Conservation (phyloP, 2,329 filamentous ascomycete genomes). For the Orbilia brochopaga region DNA sequence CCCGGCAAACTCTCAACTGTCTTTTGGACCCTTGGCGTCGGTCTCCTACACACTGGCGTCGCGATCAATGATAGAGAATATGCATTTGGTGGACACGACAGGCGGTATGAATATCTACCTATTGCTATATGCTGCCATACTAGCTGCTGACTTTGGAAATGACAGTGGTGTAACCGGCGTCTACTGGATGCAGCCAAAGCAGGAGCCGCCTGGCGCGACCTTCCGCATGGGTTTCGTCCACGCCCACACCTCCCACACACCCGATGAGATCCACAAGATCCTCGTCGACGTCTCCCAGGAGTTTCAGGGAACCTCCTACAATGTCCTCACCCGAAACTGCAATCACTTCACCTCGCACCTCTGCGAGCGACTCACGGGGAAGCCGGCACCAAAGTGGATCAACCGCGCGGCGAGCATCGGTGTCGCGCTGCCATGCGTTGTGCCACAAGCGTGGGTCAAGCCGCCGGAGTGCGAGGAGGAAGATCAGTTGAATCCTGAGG, state of each 20-base stretch:
- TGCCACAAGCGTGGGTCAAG: conserved; percentile 80
- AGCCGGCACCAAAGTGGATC: conserved; percentile 74
- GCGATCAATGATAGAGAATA: conserved; percentile 82
- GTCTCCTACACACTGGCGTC: conserved; percentile 80
- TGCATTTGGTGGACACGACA: conserved; percentile 81
- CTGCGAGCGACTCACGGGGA: conserved; percentile 73
- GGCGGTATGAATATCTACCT: conserved; percentile 57
- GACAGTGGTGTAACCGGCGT: conserved; percentile 71
- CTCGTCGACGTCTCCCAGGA: conserved; percentile 72
- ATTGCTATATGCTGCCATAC: background rate
- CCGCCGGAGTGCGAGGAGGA: conserved; percentile 72
- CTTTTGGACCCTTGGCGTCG: conserved; percentile 78
- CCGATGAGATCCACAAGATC: conserved; percentile 73
- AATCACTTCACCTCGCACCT: conserved; percentile 85
- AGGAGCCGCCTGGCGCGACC: conserved; percentile 76
- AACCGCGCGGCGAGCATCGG: conserved; percentile 86
- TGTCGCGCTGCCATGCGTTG: conserved; percentile 78
- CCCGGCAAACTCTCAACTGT: conserved; percentile 76
- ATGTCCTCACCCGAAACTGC: conserved; percentile 82
- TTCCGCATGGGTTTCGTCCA: conserved; percentile 78
- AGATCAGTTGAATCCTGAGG: conserved; percentile 44
- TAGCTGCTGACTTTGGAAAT: background rate
- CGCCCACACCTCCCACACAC: conserved; percentile 74
- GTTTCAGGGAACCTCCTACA: conserved; percentile 78
- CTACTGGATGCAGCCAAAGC: conserved; percentile 77